These are phyloP conservation scores for Erodium moschatum DNA, from an alignment of 441 rosid species.

Conservation along the genomic window DNA sequence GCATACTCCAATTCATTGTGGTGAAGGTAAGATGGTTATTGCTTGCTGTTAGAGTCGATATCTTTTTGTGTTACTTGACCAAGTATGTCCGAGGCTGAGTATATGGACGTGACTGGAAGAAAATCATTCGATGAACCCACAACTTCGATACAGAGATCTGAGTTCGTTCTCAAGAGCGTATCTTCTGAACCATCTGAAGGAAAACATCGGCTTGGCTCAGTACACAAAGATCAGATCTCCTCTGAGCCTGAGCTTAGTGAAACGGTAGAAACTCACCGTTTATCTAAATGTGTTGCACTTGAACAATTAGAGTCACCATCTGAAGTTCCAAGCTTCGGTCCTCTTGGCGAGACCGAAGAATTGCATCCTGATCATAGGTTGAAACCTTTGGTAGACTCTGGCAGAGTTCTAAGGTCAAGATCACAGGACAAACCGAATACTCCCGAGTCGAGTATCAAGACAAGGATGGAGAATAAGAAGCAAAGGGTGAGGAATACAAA, in stretches of 20 bases:
- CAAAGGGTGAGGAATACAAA: conserved; percentile 22
- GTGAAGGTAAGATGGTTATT: neutral
- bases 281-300: conserved; percentile 9
- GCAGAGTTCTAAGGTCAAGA: conserved; percentile 43
- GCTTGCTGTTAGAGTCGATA: neutral
- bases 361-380: conserved; percentile 24
- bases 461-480: conserved; percentile 25
- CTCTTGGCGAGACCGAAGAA: conserved; percentile 7
- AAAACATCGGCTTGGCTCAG: conserved; percentile 7
- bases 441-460: conserved; percentile 28
- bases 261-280: neutral
- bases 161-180: too few species aligned
- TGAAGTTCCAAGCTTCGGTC: conserved; percentile 6
- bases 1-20: neutral
- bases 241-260: neutral
- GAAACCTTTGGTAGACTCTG: conserved; percentile 23
- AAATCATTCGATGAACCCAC: too few species aligned
- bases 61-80: neutral
- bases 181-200: too few species aligned
- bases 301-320: conserved; percentile 10
- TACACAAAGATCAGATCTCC: too few species aligned
- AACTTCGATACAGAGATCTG: too few species aligned
- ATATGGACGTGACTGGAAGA: neutral
- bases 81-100: neutral
- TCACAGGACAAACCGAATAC: conserved; percentile 33